These are phyloP conservation scores for Zizania latifolia DNA, from an alignment of 176 grass and related monocot species.

Conservation along the genomic window DNA sequence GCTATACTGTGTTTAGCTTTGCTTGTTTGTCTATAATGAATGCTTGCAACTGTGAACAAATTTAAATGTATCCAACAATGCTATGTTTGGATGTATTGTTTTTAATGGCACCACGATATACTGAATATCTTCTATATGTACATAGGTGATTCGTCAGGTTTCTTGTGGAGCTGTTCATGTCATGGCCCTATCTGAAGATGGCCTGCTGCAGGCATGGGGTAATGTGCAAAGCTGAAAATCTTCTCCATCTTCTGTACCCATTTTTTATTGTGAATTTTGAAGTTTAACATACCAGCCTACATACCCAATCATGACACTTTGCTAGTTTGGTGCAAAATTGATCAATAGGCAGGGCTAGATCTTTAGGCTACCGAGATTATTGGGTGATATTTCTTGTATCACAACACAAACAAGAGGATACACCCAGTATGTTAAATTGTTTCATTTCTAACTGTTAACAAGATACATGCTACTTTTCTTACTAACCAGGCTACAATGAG, in stretches of 20 bases:
- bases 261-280: not conserved
- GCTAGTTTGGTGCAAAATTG: constrained; percentile 13
- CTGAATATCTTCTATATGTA: constrained; percentile 13
- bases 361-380: constrained; percentile 7
- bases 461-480: constrained; percentile 44
- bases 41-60: not conserved
- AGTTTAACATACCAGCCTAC: not conserved
- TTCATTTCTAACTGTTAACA: constrained; percentile 29
- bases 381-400: constrained; percentile 14
- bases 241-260: not conserved
- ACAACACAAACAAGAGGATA: not conserved
- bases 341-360: constrained; percentile 13
- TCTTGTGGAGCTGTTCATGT: constrained; percentile 91
- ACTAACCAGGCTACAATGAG: constrained; percentile 98
- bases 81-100: not conserved
- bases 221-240: constrained; percentile 25
- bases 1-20: not conserved
- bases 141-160: constrained; percentile 76
- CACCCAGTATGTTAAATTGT: constrained; percentile 1
- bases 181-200: constrained; percentile 74
- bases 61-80: not conserved
- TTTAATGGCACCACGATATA: not conserved
- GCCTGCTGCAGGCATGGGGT: constrained; percentile 95
- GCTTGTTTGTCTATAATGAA: not conserved
- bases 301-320: constrained; percentile 10